These are phyloP conservation scores for Leishmania gerbilli DNA, from an alignment of 208 protist species.

Conservation along the genomic window DNA sequence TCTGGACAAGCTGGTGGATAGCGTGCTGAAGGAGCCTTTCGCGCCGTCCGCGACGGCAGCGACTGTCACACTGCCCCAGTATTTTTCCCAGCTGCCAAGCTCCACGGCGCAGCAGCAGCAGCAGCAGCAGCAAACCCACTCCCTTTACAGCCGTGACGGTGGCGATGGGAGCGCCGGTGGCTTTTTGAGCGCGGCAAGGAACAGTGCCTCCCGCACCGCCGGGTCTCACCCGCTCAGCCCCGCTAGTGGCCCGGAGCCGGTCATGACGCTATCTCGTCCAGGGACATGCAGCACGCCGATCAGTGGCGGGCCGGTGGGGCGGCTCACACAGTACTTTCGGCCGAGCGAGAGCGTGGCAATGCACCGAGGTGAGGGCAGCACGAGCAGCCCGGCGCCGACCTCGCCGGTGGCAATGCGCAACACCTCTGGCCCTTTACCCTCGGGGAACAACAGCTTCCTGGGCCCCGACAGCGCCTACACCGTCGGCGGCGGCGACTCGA, in stretches of 20 bases:
- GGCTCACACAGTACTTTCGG: constrained; percentile 36
- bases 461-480: constrained; percentile 16
- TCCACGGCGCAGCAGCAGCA: constrained; percentile 3
- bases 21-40: constrained; percentile 55
- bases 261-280: constrained; percentile 34
- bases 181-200: not conserved
- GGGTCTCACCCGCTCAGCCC: constrained; percentile 25
- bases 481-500: constrained; percentile 9
- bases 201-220: not conserved
- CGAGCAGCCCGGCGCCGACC: not conserved
- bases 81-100: not conserved
- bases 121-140: constrained; percentile 5
- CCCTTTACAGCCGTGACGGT: constrained; percentile 19
- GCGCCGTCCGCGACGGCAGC: not conserved
- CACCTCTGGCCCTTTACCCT: constrained; percentile 6
- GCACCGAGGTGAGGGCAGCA: constrained; percentile 12
- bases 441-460: constrained; percentile 19
- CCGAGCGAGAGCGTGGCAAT: constrained; percentile 16
- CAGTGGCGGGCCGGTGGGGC: constrained; percentile 18
- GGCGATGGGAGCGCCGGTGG: not conserved
- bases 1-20: constrained; percentile 79
- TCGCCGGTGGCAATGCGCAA: constrained; percentile 4
- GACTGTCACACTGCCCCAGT: not conserved
- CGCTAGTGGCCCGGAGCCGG: constrained; percentile 21
- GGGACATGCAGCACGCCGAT: constrained; percentile 17